Evolutionary conservation across 768 basidiomycete species (phyloP), one percentile per base, ranked within the genome.

Genomic region (Naganishia vishniacii): DNA sequence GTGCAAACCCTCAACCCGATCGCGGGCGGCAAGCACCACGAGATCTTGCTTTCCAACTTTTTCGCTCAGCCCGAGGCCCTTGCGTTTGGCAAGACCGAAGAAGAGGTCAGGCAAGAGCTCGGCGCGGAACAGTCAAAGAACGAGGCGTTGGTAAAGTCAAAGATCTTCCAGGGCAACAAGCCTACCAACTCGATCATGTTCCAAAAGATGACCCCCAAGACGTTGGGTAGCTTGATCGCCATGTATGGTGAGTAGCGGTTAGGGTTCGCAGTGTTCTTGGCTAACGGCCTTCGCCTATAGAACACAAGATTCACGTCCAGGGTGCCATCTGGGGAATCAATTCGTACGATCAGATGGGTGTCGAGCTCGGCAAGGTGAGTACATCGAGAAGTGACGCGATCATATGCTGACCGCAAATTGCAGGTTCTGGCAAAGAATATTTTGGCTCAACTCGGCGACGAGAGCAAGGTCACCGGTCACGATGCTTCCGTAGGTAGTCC

Each of bases 261-360:
- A 1, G 32, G 60, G 29, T 13, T 18, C 25, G 56, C n/a, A n/a
- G 20, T 48, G 45, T 40, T 23, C 3, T 46, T 15, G 40, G 48
- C 37, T 47, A 37, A 41, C 26, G 45, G 18, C 60, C 40, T 65
- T 28, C 23, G 3, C 25, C 29, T 47, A 32, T 29, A 67, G 92
- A 98, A 79, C 95, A 99, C 83, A 99, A 99, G 82, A 95, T 99
- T 75, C 97, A 97, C 79, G 88, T 89, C 0, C 95, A 98, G 77
- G 95, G 95, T 75, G 87, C 89, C 47, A 82, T 98, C 64, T 98
- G 92, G 93, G 93, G 93, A 26, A 94, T 99, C 82, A 98, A 99
- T 82, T 92, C 91, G 3, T 98, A 91, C 76, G 93, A 98, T 78
- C 95, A 98, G 85, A 95, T 97, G 93, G 95, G 95, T 76, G 94